Percentiles rank a stretch among this genome's conserved stretches.
Conservation (phyloP, 305 asterid genomes). For the Fraxinus baroniana region DNA sequence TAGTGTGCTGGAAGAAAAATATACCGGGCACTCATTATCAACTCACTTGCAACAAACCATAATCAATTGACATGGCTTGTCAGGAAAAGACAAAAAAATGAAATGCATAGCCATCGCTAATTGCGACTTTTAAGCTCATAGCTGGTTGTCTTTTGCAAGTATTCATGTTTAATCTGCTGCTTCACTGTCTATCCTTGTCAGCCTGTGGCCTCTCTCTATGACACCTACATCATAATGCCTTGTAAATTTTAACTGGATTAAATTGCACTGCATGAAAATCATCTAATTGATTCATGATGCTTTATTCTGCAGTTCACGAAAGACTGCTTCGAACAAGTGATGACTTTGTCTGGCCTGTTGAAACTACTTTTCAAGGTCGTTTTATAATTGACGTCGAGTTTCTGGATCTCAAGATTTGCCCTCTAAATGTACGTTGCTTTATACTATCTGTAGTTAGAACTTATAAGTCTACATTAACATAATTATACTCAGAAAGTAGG, state of each 20-base stretch:
- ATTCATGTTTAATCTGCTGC: neutral
- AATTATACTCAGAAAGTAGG: neutral
- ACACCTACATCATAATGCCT: neutral
- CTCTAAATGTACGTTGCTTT: constrained; percentile 56
- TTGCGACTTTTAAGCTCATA: neutral
- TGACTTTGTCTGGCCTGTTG: constrained; percentile 86
- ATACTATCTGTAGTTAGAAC: neutral
- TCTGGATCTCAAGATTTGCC: constrained; percentile 80
- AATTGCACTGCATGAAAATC: neutral
- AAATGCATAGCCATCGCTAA: neutral
- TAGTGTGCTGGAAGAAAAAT: neutral
- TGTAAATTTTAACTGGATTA: neutral
- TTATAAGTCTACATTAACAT: neutral
- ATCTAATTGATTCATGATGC: constrained; percentile 19
- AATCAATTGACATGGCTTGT: neutral
- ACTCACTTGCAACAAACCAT: neutral
- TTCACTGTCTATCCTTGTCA: neutral
- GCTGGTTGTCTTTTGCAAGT: neutral
- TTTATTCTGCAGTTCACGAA: constrained; percentile 74
- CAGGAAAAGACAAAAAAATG: neutral
- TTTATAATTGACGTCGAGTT: constrained; percentile 84
- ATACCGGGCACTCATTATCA: neutral
- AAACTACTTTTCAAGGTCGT: constrained; percentile 66
- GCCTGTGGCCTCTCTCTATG: neutral
- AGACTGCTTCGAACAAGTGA: constrained; percentile 84